These are phyloP conservation scores for Geosmithia morbida DNA, from an alignment of 2,329 filamentous ascomycete genomes.

Conservation along the genomic window DNA sequence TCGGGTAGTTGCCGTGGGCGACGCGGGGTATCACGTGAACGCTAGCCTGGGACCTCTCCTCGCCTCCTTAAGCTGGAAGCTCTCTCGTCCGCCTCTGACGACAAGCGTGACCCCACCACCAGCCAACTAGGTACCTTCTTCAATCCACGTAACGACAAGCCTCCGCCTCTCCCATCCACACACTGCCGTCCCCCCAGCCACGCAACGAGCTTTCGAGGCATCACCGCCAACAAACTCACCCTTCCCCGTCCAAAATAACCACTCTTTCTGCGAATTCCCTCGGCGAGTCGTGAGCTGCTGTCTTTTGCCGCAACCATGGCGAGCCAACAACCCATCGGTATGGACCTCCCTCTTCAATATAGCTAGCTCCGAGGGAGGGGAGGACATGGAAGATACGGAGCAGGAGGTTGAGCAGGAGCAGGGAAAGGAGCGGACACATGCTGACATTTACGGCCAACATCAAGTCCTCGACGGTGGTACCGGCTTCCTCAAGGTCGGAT, in stretches of 20 bases:
- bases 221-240: neutral
- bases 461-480: conserved; percentile 98
- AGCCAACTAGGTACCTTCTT: conserved; percentile 3
- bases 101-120: conserved; percentile 19
- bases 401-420: too few relatives aligned
- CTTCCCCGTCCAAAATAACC: neutral
- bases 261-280: neutral
- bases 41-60: neutral
- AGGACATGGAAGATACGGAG: neutral
- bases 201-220: neutral
- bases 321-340: conserved; percentile 39
- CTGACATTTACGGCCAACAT: conserved; percentile 7
- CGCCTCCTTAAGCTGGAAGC: neutral
- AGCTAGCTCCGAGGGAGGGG: neutral
- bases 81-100: conserved; percentile 17
- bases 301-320: conserved; percentile 25
- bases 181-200: conserved; percentile 3
- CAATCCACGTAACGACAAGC: conserved; percentile 1
- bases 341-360: conserved; percentile 3
- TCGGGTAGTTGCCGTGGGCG: neutral
- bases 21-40: conserved; percentile 24
- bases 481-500: conserved; percentile 98
- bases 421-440: neutral
- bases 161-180: neutral
- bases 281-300: conserved; percentile 1